Base-by-base conservation (phyloP, 371 early-diverging fungal genomes). In the Mucor indicus region DNA sequence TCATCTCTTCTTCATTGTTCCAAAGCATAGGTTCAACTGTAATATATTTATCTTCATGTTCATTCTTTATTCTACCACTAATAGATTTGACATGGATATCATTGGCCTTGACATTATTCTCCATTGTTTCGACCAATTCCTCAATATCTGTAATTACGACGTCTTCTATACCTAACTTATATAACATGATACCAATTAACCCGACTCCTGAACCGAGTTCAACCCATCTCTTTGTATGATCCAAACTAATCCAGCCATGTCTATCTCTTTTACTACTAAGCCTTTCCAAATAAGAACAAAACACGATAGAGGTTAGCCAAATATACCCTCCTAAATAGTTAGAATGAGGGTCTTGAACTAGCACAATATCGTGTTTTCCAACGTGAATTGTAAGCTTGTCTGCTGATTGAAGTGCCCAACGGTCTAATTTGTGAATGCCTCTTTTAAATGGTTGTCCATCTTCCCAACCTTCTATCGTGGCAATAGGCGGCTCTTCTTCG, bases 131-230 rank as follows among this genome's bases (percentile, higher is more conserved):
- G 5, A 76, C 63, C 2, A 79, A 49, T 20, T 71, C 74, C 7
- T 44, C 54, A 31, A 79, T 66, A 42, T 79, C 79, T 3, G 79
- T 79, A 30, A 74, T 64, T 1, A 65, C 56, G 0, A 75, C 72
- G 22, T 63, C 50, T 29, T 69, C 69, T 4, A 76, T 60, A 4
- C 74, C 76, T 4, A 79, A 59, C 12, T 69, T 64, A 22, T 57
- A 62, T 10, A 79, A 60, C 64, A 74, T 61, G 27, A 75, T 63
- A 16, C 75, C 76, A 50, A 79, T 69, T 30, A 79, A 36, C 2
- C 79, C 79, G 0, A 79, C 69, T 3, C 79, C 79, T 20, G 75
- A 68, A 11, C 79, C 79, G 4, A 79, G 48, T 33, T 79, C 79
- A 15, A 79, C 69, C 68, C 75, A 70, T 0, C 69, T 67, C 21